Evolutionary conservation across 768 basidiomycete species (phyloP).

Genomic region (Boletus sp.): DNA sequence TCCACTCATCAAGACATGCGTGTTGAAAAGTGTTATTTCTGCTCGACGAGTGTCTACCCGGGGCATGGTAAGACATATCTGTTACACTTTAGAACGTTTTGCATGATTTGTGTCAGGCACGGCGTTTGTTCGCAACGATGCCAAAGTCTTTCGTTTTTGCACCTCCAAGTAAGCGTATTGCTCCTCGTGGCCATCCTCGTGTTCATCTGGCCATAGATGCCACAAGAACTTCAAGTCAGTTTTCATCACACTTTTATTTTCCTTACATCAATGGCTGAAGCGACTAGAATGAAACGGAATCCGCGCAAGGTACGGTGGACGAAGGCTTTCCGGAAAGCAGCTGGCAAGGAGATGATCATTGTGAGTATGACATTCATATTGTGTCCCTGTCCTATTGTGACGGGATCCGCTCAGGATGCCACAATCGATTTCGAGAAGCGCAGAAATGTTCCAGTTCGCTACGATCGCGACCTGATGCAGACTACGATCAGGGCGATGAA

Average conservation of each 20-base stretch:
- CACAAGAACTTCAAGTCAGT: slow-evolving; percentile 99
- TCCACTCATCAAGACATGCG: slow-evolving; percentile 54
- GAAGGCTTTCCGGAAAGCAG: slow-evolving; percentile 97
- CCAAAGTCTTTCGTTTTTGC: slow-evolving; percentile 97
- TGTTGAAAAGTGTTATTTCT: slow-evolving; percentile 98
- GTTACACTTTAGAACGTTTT: background rate
- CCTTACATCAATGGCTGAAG: slow-evolving; percentile 1
- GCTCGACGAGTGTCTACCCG: slow-evolving; percentile 94
- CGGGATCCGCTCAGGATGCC: slow-evolving; percentile 66
- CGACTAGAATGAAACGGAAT: slow-evolving; percentile 93
- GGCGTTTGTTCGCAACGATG: slow-evolving; percentile 96
- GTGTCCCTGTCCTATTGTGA: background rate
- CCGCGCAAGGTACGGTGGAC: slow-evolving; percentile 99
- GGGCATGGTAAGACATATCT: slow-evolving; percentile 69
- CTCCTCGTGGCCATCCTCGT: background rate
- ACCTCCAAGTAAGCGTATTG: slow-evolving; percentile 77
- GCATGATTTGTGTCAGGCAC: slow-evolving; percentile 48
- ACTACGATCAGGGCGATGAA: slow-evolving; percentile 97
- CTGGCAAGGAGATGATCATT: slow-evolving; percentile 99
- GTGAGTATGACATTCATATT: slow-evolving; percentile 45
- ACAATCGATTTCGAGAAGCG: slow-evolving; percentile 99
- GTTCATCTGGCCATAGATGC: slow-evolving; percentile 55
- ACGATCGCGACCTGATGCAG: slow-evolving; percentile 90
- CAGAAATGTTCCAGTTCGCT: slow-evolving; percentile 94
- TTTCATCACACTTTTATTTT: background rate